phyloP scores from a whole-genome alignment of 306 rosid species.

The Cicer judaicum region DNA sequence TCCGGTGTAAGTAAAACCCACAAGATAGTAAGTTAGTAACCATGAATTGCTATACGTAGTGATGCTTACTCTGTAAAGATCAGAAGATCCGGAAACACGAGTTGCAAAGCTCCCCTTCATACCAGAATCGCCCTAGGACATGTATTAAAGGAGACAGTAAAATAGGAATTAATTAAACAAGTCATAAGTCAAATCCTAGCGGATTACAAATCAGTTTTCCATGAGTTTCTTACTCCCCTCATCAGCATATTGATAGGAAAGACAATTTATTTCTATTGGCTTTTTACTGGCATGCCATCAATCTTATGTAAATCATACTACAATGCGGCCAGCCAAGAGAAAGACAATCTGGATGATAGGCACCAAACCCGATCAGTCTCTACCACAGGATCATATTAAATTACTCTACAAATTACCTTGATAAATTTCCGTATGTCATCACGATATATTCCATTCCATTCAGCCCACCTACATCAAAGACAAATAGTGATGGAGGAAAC shows the following conservation, averaged over 20 bases:
- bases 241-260: slow-evolving; percentile 23
- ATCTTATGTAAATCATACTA: slow-evolving; percentile 33
- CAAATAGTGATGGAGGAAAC: slow-evolving; percentile 33
- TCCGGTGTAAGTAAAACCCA: slow-evolving; percentile 2
- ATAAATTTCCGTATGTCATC: slow-evolving; percentile 89
- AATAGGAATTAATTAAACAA: slow-evolving; percentile 36
- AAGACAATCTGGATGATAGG: not conserved
- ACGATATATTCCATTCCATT: slow-evolving; percentile 96
- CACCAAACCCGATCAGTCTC: no score
- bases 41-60: slow-evolving; percentile 23
- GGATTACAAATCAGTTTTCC: slow-evolving; percentile 12
- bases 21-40: not conserved
- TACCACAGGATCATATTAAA: not conserved
- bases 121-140: slow-evolving; percentile 75
- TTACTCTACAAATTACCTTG: slow-evolving; percentile 62
- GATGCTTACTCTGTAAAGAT: slow-evolving; percentile 79
- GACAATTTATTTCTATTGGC: not conserved
- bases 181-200: slow-evolving; percentile 29
- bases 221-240: slow-evolving; percentile 31
- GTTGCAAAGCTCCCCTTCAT: slow-evolving; percentile 93
- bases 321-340: slow-evolving; percentile 24
- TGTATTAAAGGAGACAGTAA: slow-evolving; percentile 38
- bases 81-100: slow-evolving; percentile 95
- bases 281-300: slow-evolving; percentile 21
- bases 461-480: slow-evolving; percentile 85